Percentiles rank a stretch among this genome's conserved stretches.
These are phyloP conservation scores for Leccinum pellstonianum DNA, from an alignment of 768 basidiomycete genomes.

Conservation along the genomic window DNA sequence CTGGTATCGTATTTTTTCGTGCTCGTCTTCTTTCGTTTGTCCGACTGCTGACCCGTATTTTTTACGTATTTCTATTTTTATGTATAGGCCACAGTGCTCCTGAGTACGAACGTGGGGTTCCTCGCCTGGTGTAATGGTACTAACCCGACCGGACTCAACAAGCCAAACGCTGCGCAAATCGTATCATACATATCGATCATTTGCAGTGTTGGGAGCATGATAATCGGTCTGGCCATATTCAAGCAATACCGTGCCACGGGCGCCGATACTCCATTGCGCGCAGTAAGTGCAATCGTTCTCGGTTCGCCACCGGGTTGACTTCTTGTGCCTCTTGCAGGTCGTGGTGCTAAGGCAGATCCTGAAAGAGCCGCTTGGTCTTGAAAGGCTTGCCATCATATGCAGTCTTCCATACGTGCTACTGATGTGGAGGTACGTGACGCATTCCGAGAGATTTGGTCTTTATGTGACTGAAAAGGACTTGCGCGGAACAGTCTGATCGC, in stretches of 20 bases:
- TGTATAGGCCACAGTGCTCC: conserved; percentile 29
- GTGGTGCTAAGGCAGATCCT: conserved; percentile 30
- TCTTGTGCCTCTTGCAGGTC: conserved; percentile 14
- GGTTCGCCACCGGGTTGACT: background rate
- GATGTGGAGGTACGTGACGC: conserved; percentile 37
- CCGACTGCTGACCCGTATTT: background rate
- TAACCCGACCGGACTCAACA: background rate
- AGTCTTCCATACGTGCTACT: conserved; percentile 41
- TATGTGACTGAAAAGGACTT: conserved; percentile 1
- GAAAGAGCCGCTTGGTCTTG: conserved; percentile 30
- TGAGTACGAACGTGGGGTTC: conserved; percentile 24
- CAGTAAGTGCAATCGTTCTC: conserved; percentile 14
- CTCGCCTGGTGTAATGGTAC: conserved; percentile 17
- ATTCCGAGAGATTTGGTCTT: background rate
- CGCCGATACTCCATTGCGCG: conserved; percentile 31
- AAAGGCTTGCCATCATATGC: conserved; percentile 39
- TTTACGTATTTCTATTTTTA: background rate
- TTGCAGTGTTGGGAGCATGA: conserved; percentile 30
- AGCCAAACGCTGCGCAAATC: conserved; percentile 24
- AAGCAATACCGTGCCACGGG: conserved; percentile 35
- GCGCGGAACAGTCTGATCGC: conserved; percentile 30
- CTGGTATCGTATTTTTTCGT: conserved; percentile 17
- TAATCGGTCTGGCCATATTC: conserved; percentile 30
- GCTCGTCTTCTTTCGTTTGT: background rate
- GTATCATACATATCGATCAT: conserved; percentile 31